These are phyloP conservation scores for Pyrenophora tritici-repentis DNA, from an alignment of 2,329 filamentous ascomycete genomes.

Conservation along the genomic window DNA sequence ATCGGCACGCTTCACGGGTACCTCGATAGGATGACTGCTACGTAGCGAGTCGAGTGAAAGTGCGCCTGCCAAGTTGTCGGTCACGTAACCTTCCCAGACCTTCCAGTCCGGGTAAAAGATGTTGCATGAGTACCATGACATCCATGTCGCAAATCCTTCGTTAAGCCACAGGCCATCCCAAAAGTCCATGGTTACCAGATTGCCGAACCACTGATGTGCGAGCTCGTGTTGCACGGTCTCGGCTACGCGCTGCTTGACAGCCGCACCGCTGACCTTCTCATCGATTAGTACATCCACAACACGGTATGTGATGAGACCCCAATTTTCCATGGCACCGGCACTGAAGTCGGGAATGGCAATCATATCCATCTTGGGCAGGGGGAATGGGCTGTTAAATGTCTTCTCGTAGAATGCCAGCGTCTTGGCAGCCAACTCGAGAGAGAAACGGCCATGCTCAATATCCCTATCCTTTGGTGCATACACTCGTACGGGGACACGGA, in stretches of 20 bases:
- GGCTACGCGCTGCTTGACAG: slow-evolving; percentile 88
- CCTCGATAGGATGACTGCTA: slow-evolving; percentile 95
- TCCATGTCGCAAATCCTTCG: slow-evolving; percentile 88
- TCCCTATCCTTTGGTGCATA: slow-evolving; percentile 89
- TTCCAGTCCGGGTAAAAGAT: slow-evolving; percentile 98
- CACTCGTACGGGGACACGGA: slow-evolving; percentile 91
- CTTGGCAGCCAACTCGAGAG: slow-evolving; percentile 83
- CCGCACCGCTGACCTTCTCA: slow-evolving; percentile 86
- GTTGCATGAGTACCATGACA: slow-evolving; percentile 94
- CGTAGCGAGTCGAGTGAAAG: slow-evolving; percentile 86
- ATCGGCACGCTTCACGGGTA: slow-evolving; percentile 91
- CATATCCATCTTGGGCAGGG: slow-evolving; percentile 94
- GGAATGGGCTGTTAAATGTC: slow-evolving; percentile 85
- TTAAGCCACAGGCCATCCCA: slow-evolving; percentile 98
- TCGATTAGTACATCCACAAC: slow-evolving; percentile 90
- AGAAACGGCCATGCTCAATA: slow-evolving; percentile 89
- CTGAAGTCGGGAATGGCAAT: slow-evolving; percentile 95
- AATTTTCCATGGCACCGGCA: slow-evolving; percentile 97
- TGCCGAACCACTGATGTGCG: slow-evolving; percentile 98
- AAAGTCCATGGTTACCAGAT: slow-evolving; percentile 97
- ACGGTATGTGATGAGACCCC: slow-evolving; percentile 93
- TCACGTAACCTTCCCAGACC: slow-evolving; percentile 94
- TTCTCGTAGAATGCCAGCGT: slow-evolving; percentile 95
- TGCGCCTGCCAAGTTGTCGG: slow-evolving; percentile 87
- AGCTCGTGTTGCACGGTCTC: slow-evolving; percentile 97